Conservation (phyloP, 1,284 basidiomycete species). For the Fomitiporia mediterranea region DNA sequence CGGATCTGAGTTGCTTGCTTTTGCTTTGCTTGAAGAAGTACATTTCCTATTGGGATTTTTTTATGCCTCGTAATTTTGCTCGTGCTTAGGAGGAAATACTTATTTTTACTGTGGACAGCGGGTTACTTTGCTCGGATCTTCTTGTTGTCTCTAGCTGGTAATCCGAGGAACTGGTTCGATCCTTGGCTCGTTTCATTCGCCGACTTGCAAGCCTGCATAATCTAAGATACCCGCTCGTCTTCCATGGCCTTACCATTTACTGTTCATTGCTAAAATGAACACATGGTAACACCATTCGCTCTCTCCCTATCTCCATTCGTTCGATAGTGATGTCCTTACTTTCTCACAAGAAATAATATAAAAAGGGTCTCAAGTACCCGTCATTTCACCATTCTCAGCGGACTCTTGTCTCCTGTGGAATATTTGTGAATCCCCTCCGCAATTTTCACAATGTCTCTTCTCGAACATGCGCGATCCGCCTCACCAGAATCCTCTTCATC, state of each 20-base stretch:
- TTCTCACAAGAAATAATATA: background rate
- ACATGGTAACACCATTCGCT: background rate
- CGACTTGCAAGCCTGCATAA: background rate
- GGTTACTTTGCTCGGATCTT: too few relatives aligned
- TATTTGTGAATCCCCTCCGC: background rate
- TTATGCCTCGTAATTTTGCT: too few relatives aligned
- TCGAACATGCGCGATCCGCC: background rate
- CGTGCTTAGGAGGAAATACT: too few relatives aligned
- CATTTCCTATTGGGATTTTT: too few relatives aligned
- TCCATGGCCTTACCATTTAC: background rate
- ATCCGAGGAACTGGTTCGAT: too few relatives aligned
- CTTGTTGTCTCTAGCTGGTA: too few relatives aligned
- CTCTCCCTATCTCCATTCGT: background rate
- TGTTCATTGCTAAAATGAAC: background rate
- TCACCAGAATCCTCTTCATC: slow-evolving; percentile 2
- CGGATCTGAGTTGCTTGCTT: too few relatives aligned
- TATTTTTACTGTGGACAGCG: too few relatives aligned
- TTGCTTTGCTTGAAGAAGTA: too few relatives aligned
- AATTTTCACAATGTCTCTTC: background rate
- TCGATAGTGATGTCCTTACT: background rate
- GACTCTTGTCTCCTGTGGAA: background rate
- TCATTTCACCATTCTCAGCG: background rate
- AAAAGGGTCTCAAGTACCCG: background rate
- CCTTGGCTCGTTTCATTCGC: too few relatives aligned
- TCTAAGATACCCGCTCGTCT: background rate